Conservation (phyloP, 2,329 filamentous ascomycete species). For the Penicillium sp. region DNA sequence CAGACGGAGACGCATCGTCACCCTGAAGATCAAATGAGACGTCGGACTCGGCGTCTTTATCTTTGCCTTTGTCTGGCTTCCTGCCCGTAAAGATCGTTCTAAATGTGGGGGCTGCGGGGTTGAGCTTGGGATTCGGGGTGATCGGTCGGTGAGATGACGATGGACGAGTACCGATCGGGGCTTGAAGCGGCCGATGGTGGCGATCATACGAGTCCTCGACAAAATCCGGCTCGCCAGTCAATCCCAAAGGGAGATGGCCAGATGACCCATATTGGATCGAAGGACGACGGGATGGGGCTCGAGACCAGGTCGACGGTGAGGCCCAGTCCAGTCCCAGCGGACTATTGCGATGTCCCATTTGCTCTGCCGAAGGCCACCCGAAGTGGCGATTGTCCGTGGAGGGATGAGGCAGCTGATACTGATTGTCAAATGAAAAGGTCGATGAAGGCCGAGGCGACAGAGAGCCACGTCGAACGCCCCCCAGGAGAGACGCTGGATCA, state of each 20-base stretch:
- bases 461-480: constrained; percentile 41
- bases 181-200: constrained; percentile 52
- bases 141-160: constrained; percentile 52
- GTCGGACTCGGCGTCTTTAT: constrained; percentile 32
- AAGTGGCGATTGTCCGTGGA: constrained; percentile 75
- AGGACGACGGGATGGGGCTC: constrained; percentile 72
- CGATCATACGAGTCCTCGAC: constrained; percentile 47
- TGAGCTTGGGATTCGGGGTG: constrained; percentile 62
- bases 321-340: constrained; percentile 54
- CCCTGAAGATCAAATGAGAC: constrained; percentile 29
- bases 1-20: constrained; percentile 42
- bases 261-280: constrained; percentile 74
- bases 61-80: constrained; percentile 39
- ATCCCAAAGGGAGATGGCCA: constrained; percentile 55
- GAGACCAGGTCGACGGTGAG: constrained; percentile 60
- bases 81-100: constrained; percentile 62
- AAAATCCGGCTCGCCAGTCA: constrained; percentile 49
- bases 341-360: constrained; percentile 49
- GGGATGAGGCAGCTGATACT: constrained; percentile 62
- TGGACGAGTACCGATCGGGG: constrained; percentile 76
- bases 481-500: constrained; percentile 43
- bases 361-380: constrained; percentile 58
- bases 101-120: constrained; percentile 86
- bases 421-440: constrained; percentile 52
- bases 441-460: constrained; percentile 49